A percentile compares a stretch with the other conserved stretches of the same genome.
These are phyloP conservation scores for Populus tomentosa DNA, from an alignment of 441 rosid genomes.

Conservation along the genomic window DNA sequence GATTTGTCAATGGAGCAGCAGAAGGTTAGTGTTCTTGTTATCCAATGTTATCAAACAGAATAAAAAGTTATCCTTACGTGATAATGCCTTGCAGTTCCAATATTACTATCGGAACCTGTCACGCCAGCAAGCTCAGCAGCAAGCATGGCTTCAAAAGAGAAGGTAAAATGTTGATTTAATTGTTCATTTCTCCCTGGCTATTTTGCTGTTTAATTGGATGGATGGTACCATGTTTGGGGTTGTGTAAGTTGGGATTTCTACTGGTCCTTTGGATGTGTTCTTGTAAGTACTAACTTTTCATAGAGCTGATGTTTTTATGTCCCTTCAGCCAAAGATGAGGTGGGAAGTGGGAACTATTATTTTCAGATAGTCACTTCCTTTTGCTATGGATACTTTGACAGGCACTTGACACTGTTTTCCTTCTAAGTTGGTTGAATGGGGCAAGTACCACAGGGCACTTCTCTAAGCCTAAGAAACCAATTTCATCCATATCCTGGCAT, in stretches of 20 bases:
- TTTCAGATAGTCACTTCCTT: neutral
- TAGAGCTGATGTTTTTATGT: neutral
- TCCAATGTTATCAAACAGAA: neutral
- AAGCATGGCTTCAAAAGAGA: constrained; percentile 97
- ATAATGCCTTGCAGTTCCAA: constrained; percentile 59
- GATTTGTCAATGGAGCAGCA: constrained; percentile 85
- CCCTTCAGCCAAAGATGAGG: neutral
- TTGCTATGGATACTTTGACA: neutral
- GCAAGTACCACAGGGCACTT: neutral
- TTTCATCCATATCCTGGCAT: neutral
- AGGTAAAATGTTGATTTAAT: constrained; percentile 38
- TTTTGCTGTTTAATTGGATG: neutral
- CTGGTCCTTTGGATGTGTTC: neutral
- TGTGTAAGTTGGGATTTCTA: neutral
- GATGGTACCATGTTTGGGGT: neutral
- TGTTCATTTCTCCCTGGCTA: neutral
- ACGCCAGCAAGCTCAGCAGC: constrained; percentile 96
- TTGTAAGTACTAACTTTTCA: neutral
- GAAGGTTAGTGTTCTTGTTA: constrained; percentile 46
- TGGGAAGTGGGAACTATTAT: neutral
- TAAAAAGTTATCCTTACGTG: constrained; percentile 3
- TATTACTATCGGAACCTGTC: constrained; percentile 73
- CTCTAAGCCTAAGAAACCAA: neutral
- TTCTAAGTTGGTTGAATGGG: neutral
- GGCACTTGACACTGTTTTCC: neutral